Evolutionary conservation across 306 rosid species (phyloP), one percentile per base, ranked within the genome.

Genomic region (Cyclanthera cordifolia): DNA sequence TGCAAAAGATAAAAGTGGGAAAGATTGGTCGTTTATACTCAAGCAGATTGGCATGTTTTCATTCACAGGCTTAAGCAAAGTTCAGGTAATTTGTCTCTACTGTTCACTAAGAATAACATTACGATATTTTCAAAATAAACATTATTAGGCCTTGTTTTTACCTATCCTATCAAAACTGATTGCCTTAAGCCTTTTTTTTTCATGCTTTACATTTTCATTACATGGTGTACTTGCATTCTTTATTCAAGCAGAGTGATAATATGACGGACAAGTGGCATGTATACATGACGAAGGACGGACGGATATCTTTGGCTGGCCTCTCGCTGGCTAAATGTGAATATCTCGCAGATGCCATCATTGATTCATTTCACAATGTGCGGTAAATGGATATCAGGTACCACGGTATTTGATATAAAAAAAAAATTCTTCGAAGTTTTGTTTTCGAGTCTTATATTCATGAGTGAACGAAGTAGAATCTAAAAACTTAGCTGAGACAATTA

Each of bases 1-100:
- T 45, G 82, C 91, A 67, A 90, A 86, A 73, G 99, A 93, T 76
- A 90, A 83, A 75, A 93, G 94, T 77, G 96, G 94, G 68, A 93
- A 93, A 79, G 95, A 90, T 76, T 93, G 99, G 99, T 93, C 99
- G 48, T 93, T 93, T 73, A 83, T 93, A 72, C 95, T 93, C 1
- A 69, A 85, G 81, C 99, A 93, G 84, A 93, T 90, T 24, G 99
- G 99, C 85, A 93, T 93, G 99, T 93, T 90, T 80, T 93, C 99
- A 23, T 93, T 60, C 85, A 93, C 99, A 2, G 96, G 99, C 79
- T 77, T 93, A 82, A 83, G 75, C 85, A 86, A 76, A 71, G 54
- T 67, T 76, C 99, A 93, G 95, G 99, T 93, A 81, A 72, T 41
- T 53, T 23, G 49, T 69, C 65, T 23, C 69, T 53, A 64, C 70